Base-by-base conservation (phyloP, 139 green algal species). In the Micractinium sp. region DNA sequence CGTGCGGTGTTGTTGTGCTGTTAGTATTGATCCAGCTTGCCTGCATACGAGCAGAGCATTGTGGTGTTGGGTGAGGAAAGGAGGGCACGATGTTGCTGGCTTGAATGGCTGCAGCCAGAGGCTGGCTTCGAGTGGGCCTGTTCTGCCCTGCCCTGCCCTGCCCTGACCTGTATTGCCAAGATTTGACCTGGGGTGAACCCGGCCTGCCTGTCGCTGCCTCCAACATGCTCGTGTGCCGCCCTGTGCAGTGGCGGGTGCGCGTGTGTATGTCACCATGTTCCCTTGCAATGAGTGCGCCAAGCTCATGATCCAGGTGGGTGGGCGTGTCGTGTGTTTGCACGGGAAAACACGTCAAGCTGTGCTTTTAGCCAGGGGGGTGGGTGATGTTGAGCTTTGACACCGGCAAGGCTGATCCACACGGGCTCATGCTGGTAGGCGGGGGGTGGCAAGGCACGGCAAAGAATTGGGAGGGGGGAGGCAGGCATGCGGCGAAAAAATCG, bases 221-320 rank as follows among this genome's bases (percentile, higher is more conserved):
- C 47, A 5, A 16, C 9, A 56, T 56, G 47, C 5, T 56, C 53
- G 7, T 75, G 25, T 41, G 20, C 76, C 18, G 76, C 47, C 29
- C n/a, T n/a, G n/a, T 87, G 82, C 82, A 81, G 85, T 92, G 63
- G 89, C 53, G 53, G 82, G 88, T 23, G 60, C 82, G 29, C 84
- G 38, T 22, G 93, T 99, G 20, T 99, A 98, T 89, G 98, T 99
- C 31, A 99, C 98, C 35, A 97, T 99, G 94, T 99, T 99, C 85
- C 98, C 98, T 4, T 99, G 98, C 96, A 99, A 99, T 87, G 98
- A 99, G 92, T 99, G 98, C 93, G 96, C 98, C 82, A 99, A 99
- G 94, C 94, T 99, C 67, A 95, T 99, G 81, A 99, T 99, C 69
- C 98, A 99, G 91, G 84, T 47, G 22, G 25, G 63, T 5, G 5